Base-by-base conservation (phyloP, 441 rosid species). In the Erysimum pusillum region DNA sequence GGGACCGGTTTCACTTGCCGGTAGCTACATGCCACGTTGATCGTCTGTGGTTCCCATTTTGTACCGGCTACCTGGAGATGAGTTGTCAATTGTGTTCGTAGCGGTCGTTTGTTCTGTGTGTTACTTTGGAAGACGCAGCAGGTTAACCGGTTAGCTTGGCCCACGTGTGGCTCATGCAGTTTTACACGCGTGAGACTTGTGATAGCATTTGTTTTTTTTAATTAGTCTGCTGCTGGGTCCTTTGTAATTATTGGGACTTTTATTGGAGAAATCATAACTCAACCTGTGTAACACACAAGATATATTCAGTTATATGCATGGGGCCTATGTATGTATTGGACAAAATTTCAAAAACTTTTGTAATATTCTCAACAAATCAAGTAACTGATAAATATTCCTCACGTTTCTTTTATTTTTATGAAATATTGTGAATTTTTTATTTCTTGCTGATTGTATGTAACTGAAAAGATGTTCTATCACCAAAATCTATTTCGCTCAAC, bases 161-260 rank as follows among this genome's bases (percentile, higher is more conserved):
- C 88, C 85, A 82, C 85, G 75, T 79, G 86, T 82, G 68, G 57
- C 52, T 39, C 80, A 38, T 70, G 66, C 73, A 65, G 62, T 67
- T 45, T 67, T 79, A 53, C 77, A 38, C 82, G 79, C 84, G 76
- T 83, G 87, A 79, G 63, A 53, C 79, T 46, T 74, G 83, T 69
- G 80, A 65, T 77, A 18, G 5, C 63, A 38, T 71, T 71, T 57
- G 54, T 10, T 38, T 49, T 75, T 31, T n/a, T 0, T 35, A 17
- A 60, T 61, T 60, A 61, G 4, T 20, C 18, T 61, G 49, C 4
- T 69, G 75, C 4, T 69, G 75, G 70, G 75, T 44, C 79, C 70
- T 15, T 42, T 42, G 34, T 53, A 53, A 61, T 69, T 68, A 59
- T 61, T 68, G 39, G 36, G n/a, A 56, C 46, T 73, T 74, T 64